Evolutionary conservation across 2,329 filamentous ascomycete species (phyloP), one percentile per base, ranked within the genome.

Genomic region (Chalaropsis ovoidea): DNA sequence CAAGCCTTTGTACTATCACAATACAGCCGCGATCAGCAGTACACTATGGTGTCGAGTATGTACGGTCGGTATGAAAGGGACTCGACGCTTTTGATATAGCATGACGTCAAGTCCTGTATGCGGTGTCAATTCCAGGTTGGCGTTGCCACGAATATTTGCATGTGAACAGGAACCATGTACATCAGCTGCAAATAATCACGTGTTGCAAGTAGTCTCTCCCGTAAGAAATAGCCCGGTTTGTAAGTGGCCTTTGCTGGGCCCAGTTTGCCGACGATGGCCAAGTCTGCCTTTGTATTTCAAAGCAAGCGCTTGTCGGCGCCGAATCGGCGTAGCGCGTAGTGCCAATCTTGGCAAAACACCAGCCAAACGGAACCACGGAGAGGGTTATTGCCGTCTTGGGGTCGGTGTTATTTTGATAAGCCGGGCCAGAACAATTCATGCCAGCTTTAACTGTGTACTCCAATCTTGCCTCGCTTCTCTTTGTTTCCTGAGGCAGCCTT

Each of bases 211-310:
- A 15, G 10, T 52, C 24, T 2, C 27, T 19, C 17, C 35, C 27
- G 27, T 17, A 58, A 58, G 17, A 58, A 58, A 58, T 58, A 58
- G 54, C 54, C 54, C 27, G 27, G 54, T 39, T 58, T 58, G 54
- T 58, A 39, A 58, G 27, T 35, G 54, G 24, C 17, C 27, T 15
- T 56, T 35, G 52, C 17, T 19, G 7, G 52, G 27, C 52, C 22
- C 27, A 31, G 24, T 35, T n/a, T 13, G 27, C 31, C 27, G n/a
- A 39, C 54, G 31, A 58, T 39, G 31, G 8, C n/a, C 24, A 31
- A 58, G 54, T 39, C 43, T 35, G 24, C 6, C 15, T 58, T 35
- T 58, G 31, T 35, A 58, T 58, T 58, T 58, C 54, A 58, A 58
- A 58, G 54, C 54, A 58, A n/a, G n/a, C 54, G 15, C 10, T 31